Base-by-base conservation (phyloP, 2,329 filamentous ascomycete species). In the Tolypocladium pustulatum region DNA sequence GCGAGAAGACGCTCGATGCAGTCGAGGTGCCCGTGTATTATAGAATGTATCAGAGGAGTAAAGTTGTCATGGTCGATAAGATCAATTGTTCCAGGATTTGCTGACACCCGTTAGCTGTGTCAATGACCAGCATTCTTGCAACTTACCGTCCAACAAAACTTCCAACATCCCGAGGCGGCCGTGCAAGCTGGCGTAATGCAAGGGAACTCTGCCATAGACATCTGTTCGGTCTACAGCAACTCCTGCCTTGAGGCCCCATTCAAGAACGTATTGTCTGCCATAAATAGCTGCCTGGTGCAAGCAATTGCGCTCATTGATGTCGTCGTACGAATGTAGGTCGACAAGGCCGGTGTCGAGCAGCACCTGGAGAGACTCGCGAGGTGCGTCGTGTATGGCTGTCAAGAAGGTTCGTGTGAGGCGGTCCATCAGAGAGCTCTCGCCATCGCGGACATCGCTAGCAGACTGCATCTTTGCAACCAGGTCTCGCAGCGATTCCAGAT, bases 111-210 rank as follows among this genome's bases (percentile, higher is more conserved):
- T 65, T 56, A 68, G 63, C 8, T 38, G 13, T 25, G 40, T 53
- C 49, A 7, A 12, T 32, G 20, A 15, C 10, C 30, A 7, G n/a
- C 49, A 2, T 22, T 13, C 9, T 8, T 53, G 38, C 41, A 20
- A 64, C 72, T 67, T 74, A 85, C 84, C 84, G 62, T 81, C 76
- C 56, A 96, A 76, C 25, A 97, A 78, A 51, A 84, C 81, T 64
- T 90, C 82, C 34, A 95, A 83, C 85, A 96, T 91, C 58, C 90
- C 88, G 25, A 95, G 81, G 53, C 90, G 84, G 6, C 94, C 94
- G 75, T 97, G 91, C 82, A 97, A 92, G 71, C 91, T 96, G 17
- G 94, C 92, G 75, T 99, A 99, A 69, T 99, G 94, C 40, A 99
- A 76, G 32, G 94, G 92, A 61, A 96, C 89, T 55, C 94, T 83